Conservation (phyloP, 2,329 filamentous ascomycete genomes). For the Penicillium sclerotigenum region DNA sequence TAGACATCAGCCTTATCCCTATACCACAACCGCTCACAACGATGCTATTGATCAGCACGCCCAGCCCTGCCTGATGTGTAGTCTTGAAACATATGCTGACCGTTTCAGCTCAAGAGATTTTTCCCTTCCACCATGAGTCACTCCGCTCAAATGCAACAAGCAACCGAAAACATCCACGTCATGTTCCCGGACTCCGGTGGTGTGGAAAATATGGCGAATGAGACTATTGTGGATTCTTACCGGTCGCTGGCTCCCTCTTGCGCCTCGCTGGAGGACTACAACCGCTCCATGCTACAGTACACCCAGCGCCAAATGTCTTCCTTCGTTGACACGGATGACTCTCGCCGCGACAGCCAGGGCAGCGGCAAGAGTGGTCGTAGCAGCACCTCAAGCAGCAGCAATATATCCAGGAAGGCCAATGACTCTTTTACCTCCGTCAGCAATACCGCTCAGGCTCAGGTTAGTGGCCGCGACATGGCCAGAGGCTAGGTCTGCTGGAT, state of each 20-base stretch:
- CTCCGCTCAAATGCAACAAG: slow-evolving; percentile 15
- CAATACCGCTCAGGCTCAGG: slow-evolving; percentile 4
- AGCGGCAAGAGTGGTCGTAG: slow-evolving; percentile 30
- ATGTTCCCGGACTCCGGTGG: slow-evolving; percentile 22
- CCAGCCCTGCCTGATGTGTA: neutral
- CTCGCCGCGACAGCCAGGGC: slow-evolving; percentile 23
- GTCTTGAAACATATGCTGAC: slow-evolving; percentile 1
- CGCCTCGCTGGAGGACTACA: slow-evolving; percentile 38
- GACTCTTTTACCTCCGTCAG: slow-evolving; percentile 18
- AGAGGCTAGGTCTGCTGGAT: slow-evolving; percentile 6
- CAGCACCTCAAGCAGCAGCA: slow-evolving; percentile 20
- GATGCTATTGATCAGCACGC: neutral
- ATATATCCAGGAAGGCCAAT: slow-evolving; percentile 15
- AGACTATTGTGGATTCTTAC: slow-evolving; percentile 16
- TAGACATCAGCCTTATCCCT: neutral
- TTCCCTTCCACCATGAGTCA: slow-evolving; percentile 18
- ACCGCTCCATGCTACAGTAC: slow-evolving; percentile 39
- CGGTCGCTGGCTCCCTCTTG: slow-evolving; percentile 23
- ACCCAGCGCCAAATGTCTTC: slow-evolving; percentile 38
- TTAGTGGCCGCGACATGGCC: neutral
- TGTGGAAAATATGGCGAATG: slow-evolving; percentile 14
- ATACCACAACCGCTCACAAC: neutral
- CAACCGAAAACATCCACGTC: slow-evolving; percentile 12
- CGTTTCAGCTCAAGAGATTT: neutral
- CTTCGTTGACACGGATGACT: slow-evolving; percentile 29